Evolutionary conservation across 805 yeast species (phyloP).

Genomic region (Priceomyces carsonii): DNA sequence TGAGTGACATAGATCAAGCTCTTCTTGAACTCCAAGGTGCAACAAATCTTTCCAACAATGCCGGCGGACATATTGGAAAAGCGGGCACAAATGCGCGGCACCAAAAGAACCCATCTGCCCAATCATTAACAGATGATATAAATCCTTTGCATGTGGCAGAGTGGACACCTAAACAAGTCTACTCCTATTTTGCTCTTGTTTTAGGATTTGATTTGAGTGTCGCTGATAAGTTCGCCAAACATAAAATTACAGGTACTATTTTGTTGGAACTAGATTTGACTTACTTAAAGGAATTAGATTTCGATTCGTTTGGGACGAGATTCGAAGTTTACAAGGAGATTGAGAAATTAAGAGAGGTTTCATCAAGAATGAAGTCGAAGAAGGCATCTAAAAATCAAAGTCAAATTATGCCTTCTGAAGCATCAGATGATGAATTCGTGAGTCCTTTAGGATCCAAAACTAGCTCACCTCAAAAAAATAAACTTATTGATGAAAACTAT

Average conservation of each 20-base stretch:
- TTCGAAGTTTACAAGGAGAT: constrained; percentile 90
- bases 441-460: constrained; percentile 11
- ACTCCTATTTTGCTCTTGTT: constrained; percentile 65
- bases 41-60: constrained; percentile 8
- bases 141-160: constrained; percentile 50
- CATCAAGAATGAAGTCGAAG: constrained; percentile 24
- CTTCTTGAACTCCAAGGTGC: constrained; percentile 56
- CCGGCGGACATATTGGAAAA: not conserved
- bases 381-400: constrained; percentile 18
- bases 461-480: constrained; percentile 10
- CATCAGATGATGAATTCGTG: constrained; percentile 8
- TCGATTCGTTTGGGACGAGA: constrained; percentile 90
- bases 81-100: constrained; percentile 6
- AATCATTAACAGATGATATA: constrained; percentile 28
- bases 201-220: constrained; percentile 72
- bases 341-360: constrained; percentile 53
- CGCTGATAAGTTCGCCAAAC: constrained; percentile 80
- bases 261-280: constrained; percentile 82
- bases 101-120: constrained; percentile 10
- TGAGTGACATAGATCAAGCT: constrained; percentile 74
- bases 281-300: constrained; percentile 88
- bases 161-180: constrained; percentile 90
- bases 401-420: not conserved
- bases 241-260: constrained; percentile 86
- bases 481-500: too few species aligned